Evolutionary conservation across 306 rosid species (phyloP), one percentile per base, ranked within the genome.

Genomic region (Ormosia emarginata): DNA sequence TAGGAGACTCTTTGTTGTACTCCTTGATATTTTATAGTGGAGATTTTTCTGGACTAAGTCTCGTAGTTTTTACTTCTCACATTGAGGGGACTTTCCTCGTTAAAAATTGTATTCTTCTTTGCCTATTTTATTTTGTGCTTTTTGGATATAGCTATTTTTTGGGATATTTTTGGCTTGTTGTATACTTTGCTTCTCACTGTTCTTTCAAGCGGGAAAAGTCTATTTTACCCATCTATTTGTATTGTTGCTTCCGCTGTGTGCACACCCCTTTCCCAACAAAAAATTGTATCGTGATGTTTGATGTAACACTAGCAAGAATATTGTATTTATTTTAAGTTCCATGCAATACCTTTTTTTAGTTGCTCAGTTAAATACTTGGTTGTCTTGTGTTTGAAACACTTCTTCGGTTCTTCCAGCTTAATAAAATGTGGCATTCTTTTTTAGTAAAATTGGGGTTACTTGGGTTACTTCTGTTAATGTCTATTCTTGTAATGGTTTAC

Each of bases 401-500:
- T 46, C 11, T 41, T 46, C 11, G 52, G 5, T 46, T 46, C 4
- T 13, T 67, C 57, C 40, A 37, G 74, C 79, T 69, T 59, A 24
- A 58, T 68, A 11, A 29, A n/a, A 15, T 69, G 12, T 30, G 46
- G 10, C 50, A 18, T 18, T 58, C 18, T 78, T 78, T 41, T 64
- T 49, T 0, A 29, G 46, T 73, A 50, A 66, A 44, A 57, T 67
- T 59, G 36, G 47, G 43, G 8, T 58, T n/a, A 24, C 24, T 24
- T 24, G 24, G 0, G 24, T 24, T 24, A 15, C 32, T 82, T 74
- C 55, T 18, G 30, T 30, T 62, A 57, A 34, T 79, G 55, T 40
- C 44, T 40, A n/a, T 44, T 56, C 55, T 66, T 44, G 68, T 71
- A 72, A 41, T 72, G 67, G 34, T 82, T 76, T 61, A 53, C 40